Evolutionary conservation across 176 grass and related monocot species (phyloP).

Genomic region (Bromus sterilis): DNA sequence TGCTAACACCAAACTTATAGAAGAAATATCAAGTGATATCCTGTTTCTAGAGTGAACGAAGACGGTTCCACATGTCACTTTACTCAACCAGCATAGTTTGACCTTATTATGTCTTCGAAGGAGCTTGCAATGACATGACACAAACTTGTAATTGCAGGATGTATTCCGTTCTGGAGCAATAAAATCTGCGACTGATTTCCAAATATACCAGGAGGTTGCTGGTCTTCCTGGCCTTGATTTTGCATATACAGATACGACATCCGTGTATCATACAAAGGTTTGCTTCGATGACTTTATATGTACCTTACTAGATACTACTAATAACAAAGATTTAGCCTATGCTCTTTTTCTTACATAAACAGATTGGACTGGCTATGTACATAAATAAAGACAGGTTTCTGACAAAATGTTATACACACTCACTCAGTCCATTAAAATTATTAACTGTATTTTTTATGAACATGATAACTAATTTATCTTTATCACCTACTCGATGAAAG

Average conservation of each 20-base stretch:
- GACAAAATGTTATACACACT: not conserved
- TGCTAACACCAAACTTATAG: not conserved
- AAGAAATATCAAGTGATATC: not conserved
- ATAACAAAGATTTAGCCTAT: slow-evolving; percentile 1
- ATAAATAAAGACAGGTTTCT: not conserved
- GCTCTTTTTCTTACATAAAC: not conserved
- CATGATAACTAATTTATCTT: not conserved
- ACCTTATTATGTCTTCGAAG: not conserved
- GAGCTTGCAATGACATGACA: not conserved
- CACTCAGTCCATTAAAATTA: not conserved
- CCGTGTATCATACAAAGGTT: slow-evolving; percentile 99
- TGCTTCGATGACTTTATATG: slow-evolving; percentile 7
- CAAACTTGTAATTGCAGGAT: slow-evolving; percentile 52
- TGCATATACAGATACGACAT: slow-evolving; percentile 86
- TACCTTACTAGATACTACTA: not conserved
- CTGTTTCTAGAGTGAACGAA: not conserved
- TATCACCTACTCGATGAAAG: not conserved
- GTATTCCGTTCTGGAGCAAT: slow-evolving; percentile 84
- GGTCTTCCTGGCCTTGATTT: slow-evolving; percentile 93
- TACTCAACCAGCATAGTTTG: not conserved
- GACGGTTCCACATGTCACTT: not conserved
- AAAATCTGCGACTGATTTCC: slow-evolving; percentile 97
- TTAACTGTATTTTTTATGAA: not conserved
- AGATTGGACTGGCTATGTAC: not conserved
- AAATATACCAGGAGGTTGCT: slow-evolving; percentile 93